Evolutionary conservation across 2,329 filamentous ascomycete species (phyloP).

Genomic region (Fusarium paranaense): DNA sequence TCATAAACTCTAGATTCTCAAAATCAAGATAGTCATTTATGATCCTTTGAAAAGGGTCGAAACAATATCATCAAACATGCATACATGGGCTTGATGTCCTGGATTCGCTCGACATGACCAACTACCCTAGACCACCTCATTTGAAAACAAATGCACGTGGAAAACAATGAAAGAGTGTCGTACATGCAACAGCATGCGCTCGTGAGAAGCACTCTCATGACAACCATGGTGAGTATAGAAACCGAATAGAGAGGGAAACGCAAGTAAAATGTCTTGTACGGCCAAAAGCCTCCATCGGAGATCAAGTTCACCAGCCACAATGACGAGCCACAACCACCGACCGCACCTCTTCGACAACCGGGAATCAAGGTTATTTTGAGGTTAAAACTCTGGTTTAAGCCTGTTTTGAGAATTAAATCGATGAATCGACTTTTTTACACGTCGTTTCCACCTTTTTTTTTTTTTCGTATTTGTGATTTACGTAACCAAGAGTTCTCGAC

Average conservation of each 20-base stretch:
- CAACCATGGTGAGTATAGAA: fast-evolving
- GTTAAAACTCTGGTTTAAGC: background rate
- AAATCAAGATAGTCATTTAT: too few species aligned
- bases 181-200: background rate
- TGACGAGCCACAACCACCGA: background rate
- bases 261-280: background rate
- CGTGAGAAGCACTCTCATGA: background rate
- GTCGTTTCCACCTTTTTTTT: background rate
- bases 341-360: background rate
- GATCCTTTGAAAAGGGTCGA: background rate
- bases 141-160: background rate
- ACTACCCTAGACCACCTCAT: background rate
- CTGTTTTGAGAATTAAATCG: background rate
- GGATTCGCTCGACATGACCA: background rate
- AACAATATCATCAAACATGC: background rate
- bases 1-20: too few species aligned
- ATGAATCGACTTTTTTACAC: fast-evolving
- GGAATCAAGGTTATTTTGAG: background rate
- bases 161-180: background rate
- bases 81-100: background rate
- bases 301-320: background rate
- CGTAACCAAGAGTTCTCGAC: background rate
- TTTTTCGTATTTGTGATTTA: background rate
- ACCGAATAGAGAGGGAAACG: background rate
- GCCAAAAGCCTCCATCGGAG: background rate